Conservation (phyloP, 2,329 filamentous ascomycete species). For the Podosphaera leucotricha region DNA sequence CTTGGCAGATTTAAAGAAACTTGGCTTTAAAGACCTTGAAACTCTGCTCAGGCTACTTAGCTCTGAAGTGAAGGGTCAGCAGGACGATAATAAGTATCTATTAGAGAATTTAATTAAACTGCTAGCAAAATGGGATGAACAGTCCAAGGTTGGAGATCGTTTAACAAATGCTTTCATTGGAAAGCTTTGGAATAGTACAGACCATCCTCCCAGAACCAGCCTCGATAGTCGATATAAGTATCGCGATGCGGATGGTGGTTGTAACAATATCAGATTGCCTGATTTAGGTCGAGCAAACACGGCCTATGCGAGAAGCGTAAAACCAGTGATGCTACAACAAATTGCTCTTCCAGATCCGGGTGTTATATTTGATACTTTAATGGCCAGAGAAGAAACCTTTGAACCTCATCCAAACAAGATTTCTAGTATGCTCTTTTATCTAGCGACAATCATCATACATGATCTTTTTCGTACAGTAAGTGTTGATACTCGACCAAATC, state of each 20-base stretch:
- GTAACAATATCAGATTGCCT: constrained; percentile 45
- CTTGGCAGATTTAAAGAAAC: constrained; percentile 20
- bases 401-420: constrained; percentile 47
- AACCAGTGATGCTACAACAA: constrained; percentile 33
- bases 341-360: constrained; percentile 40
- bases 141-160: constrained; percentile 11
- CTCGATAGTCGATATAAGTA: constrained; percentile 39
- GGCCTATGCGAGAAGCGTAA: constrained; percentile 40
- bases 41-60: constrained; percentile 38
- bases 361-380: constrained; percentile 36
- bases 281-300: constrained; percentile 42
- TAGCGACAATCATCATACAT: constrained; percentile 44
- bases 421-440: constrained; percentile 51
- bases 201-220: constrained; percentile 47
- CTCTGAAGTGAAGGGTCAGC: constrained; percentile 35
- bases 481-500: not conserved
- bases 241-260: constrained; percentile 42
- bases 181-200: constrained; percentile 45
- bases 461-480: constrained; percentile 36
- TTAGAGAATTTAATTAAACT: constrained; percentile 43
- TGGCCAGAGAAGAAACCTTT: constrained; percentile 26
- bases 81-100: constrained; percentile 55
- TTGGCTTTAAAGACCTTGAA: constrained; percentile 25
- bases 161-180: constrained; percentile 45
- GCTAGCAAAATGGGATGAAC: constrained; percentile 12